A percentile compares a stretch with the other conserved stretches of the same genome.
Evolutionary conservation across 163 green algal genomes (phyloP).

Genomic region (Prototheca cutis): DNA sequence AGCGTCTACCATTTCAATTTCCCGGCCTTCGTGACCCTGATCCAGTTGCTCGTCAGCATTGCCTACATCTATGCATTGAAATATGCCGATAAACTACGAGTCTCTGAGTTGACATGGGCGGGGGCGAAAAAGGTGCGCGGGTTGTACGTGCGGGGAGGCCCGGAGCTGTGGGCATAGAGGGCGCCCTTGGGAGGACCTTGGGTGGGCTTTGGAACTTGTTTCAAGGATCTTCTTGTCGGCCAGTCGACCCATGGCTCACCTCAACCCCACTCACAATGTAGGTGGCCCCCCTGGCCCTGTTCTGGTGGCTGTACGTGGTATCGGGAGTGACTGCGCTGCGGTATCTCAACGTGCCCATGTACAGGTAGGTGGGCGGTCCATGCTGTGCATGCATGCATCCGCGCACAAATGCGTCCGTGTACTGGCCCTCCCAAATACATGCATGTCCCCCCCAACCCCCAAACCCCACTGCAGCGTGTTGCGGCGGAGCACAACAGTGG

Average conservation of each 20-base stretch:
- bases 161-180: no score
- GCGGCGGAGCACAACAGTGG: slow-evolving; percentile 33
- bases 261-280: slow-evolving; percentile 11
- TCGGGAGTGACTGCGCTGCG: slow-evolving; percentile 37
- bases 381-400: no score
- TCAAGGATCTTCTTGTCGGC: neutral
- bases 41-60: slow-evolving; percentile 34
- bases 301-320: slow-evolving; percentile 48
- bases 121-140: slow-evolving; percentile 1
- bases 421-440: neutral
- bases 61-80: slow-evolving; percentile 27
- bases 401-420: no score
- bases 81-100: slow-evolving; percentile 10
- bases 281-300: slow-evolving; percentile 30
- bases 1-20: slow-evolving; percentile 42
- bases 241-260: neutral
- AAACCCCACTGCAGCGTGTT: slow-evolving; percentile 27
- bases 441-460: neutral
- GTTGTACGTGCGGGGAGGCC: no score
- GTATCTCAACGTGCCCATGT: slow-evolving; percentile 54
- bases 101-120: slow-evolving; percentile 6
- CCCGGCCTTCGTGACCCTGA: slow-evolving; percentile 24
- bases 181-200: no score
- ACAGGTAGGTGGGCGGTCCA: slow-evolving; percentile 32
- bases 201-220: no score